Percentiles rank a stretch among this genome's conserved stretches.
Conservation (phyloP, 2,329 filamentous ascomycete genomes). For the Corynespora cassiicola region DNA sequence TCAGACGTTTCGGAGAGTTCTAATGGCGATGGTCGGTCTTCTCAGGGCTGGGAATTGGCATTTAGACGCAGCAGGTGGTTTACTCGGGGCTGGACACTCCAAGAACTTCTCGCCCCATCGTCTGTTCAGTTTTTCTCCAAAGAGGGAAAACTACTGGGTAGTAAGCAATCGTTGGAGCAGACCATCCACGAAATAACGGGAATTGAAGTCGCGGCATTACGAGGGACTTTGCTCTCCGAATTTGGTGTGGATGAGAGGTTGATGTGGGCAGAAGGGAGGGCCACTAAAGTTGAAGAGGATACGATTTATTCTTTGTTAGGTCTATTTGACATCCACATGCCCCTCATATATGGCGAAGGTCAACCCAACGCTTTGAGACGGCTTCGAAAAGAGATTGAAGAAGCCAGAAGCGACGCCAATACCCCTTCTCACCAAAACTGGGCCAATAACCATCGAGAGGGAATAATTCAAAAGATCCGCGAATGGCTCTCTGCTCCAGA, state of each 20-base stretch:
- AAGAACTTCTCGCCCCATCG: constrained; percentile 20
- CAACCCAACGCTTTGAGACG: constrained; percentile 18
- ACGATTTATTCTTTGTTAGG: constrained; percentile 17
- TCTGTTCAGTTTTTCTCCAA: constrained; percentile 22
- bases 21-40: neutral
- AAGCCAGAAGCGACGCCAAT: no score
- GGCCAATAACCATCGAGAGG: constrained; percentile 11
- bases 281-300: constrained; percentile 24
- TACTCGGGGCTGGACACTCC: constrained; percentile 17
- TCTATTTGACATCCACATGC: constrained; percentile 16
- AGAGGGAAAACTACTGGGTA: constrained; percentile 10
- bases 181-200: constrained; percentile 11
- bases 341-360: constrained; percentile 33
- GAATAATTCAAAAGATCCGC: constrained; percentile 18
- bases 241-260: constrained; percentile 19
- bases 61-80: constrained; percentile 7
- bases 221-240: constrained; percentile 3
- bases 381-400: constrained; percentile 2
- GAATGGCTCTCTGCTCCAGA: constrained; percentile 46
- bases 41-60: no score
- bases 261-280: constrained; percentile 16
- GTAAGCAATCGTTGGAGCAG: constrained; percentile 8
- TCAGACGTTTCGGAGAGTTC: constrained; percentile 2
- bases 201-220: constrained; percentile 11
- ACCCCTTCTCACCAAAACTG: no score